Evolutionary conservation across 208 protist species (phyloP), one percentile per base, ranked within the genome.

Genomic region (Trypanosoma congolense): DNA sequence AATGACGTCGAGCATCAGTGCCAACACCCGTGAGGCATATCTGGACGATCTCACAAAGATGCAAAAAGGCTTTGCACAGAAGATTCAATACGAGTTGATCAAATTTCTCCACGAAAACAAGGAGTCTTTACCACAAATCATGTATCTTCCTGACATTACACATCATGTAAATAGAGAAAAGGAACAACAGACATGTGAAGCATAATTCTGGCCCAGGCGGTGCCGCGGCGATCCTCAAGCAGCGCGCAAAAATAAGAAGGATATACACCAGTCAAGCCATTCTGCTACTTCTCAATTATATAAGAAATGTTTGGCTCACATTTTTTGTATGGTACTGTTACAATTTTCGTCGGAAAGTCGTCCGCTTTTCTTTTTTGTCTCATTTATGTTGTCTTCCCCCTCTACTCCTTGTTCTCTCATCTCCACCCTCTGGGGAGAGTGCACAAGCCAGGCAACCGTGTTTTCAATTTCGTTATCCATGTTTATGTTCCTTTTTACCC

Each of bases 41-140:
- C 45, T 83, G 40, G 51, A 69, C 12, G 67, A 64, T 51, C 58
- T 95, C 25, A 81, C 83, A 8, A 38, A 59, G 1, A 41, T 62
- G 49, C 21, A 64, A 41, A 71, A 56, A 40, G 47, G 33, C 9
- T 86, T 91, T 30, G 67, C 69, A 31, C 77, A 80, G 44, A 56
- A 79, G 48, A 60, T 93, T 22, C 78, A 96, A 61, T 74, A 90
- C 10, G 79, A 83, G 40, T 64, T 96, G 35, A 64, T 96, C 45
- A 75, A 79, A 42, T 96, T 90, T 56, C 54, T 96, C 28, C 89
- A 96, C 52, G 80, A 91, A 29, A 65, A 61, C 29, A 96, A 92
- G 56, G 83, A 89, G 38, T 81, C 79, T 26, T 60, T 79, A 5
- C 83, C 88, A 8, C 80, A 87, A 40, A 78, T 65, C 42, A 73